These are phyloP conservation scores for Achaetomiella virescens DNA, from an alignment of 495 filamentous ascomycete species.

Conservation along the genomic window DNA sequence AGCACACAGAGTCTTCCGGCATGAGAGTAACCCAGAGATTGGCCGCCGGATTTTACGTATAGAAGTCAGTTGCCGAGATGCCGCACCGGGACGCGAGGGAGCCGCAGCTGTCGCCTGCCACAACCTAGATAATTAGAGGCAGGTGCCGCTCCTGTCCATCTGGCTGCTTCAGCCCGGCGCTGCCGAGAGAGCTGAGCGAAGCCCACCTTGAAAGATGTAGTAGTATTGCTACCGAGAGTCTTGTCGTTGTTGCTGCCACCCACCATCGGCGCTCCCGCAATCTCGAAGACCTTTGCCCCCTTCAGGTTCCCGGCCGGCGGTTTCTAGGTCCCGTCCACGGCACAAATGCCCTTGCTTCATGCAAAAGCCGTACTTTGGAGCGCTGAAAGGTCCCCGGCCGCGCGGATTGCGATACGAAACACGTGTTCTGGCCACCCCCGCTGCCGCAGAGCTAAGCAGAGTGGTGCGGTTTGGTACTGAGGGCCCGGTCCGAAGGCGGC, in stretches of 20 bases:
- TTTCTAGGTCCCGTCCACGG: neutral
- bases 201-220: neutral
- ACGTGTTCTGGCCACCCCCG: neutral
- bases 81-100: constrained; percentile 36
- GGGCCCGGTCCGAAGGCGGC: neutral
- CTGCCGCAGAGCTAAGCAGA: constrained; percentile 1
- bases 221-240: neutral
- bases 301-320: neutral
- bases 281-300: no score
- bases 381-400: no score
- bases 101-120: constrained; percentile 32
- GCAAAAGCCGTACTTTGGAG: no score
- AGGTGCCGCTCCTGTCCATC: neutral
- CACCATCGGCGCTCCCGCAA: no score
- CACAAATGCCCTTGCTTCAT: constrained; percentile 8
- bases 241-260: no score
- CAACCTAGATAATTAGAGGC: constrained; percentile 17
- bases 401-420: no score
- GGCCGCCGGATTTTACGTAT: constrained; percentile 32
- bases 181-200: no score
- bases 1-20: constrained; percentile 41
- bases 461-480: neutral
- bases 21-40: constrained; percentile 35
- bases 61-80: constrained; percentile 34
- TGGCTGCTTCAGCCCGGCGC: no score